phyloP scores from a whole-genome alignment of 2,329 filamentous ascomycete genomes.

The Cercospora sp. region DNA sequence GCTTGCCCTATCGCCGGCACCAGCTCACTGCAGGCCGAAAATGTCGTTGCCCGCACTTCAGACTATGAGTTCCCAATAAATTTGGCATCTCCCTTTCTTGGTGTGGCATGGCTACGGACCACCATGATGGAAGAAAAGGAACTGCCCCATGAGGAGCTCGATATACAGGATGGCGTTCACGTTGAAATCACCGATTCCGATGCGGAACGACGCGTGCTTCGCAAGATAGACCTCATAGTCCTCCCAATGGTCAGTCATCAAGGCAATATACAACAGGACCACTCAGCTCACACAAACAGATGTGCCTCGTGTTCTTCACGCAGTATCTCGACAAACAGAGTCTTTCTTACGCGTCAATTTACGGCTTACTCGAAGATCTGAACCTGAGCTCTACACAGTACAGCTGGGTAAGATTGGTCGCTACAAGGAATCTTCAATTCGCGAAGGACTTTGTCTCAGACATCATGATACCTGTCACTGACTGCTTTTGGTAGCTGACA shows the following conservation, averaged over 20 bases:
- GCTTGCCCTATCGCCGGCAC: conserved; percentile 1
- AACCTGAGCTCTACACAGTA: conserved; percentile 50
- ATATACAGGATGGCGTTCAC: not conserved
- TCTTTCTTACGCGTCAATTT: conserved; percentile 53
- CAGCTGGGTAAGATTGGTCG: conserved; percentile 45
- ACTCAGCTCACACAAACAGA: conserved; percentile 17
- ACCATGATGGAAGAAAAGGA: conserved; percentile 9
- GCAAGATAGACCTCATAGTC: conserved; percentile 26
- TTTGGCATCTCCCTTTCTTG: not conserved
- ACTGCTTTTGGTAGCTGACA: conserved; percentile 36
- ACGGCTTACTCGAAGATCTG: conserved; percentile 52
- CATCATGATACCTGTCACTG: no score
- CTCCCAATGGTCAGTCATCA: conserved; percentile 23
- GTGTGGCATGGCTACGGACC: conserved; percentile 6
- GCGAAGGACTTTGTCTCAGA: no score
- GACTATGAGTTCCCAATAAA: not conserved
- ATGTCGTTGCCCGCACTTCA: not conserved
- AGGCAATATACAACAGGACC: not conserved
- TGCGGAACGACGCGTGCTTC: conserved; percentile 21
- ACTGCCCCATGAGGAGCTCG: not conserved
- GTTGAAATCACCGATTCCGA: not conserved
- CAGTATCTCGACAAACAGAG: conserved; percentile 52
- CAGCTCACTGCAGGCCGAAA: not conserved
- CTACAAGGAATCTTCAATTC: no score
- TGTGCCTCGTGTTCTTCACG: conserved; percentile 36